Base-by-base conservation (phyloP, 2,329 filamentous ascomycete species). In the Fonsecaea nubica region DNA sequence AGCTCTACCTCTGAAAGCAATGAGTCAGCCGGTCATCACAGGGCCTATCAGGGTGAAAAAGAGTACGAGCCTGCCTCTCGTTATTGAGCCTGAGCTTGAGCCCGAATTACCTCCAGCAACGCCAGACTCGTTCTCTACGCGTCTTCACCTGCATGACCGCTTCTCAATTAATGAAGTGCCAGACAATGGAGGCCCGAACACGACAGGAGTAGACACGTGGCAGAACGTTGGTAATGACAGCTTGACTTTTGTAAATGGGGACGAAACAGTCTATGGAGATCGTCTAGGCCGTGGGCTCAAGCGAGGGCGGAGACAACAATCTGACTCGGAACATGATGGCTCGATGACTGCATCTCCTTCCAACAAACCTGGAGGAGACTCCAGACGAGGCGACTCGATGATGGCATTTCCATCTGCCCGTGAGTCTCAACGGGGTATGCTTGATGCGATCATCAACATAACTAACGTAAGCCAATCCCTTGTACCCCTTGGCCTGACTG, bases 61-160 rank as follows among this genome's bases (percentile, higher is more conserved):
- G 36, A 58, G 38, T 25, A 7, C 35, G 8, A 61, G 45, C 10
- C 25, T 55, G 10, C 50, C 60, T 6, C 25, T 40, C 6, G 33
- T 48, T 6, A 15, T 30, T 32, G 59, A 38, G 9, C 42, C 40
- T 30, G 30, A 18, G 25, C 9, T 38, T 30, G 63, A 63, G 35
- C 6, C 50, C n/a, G 42, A 63, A 7, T 6, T 57, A 3, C 57
- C 50, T 42, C 66, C 63, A 9, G 63, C 59, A 53, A 68, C 66
- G 35, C 63, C 66, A 38, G 54, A 54, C 8, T 68, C 66, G 18
- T 68, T 68, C 25, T 63, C 63, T n/a, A 62, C 63, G 18, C 66
- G 63, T 7, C 48, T 65, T 13, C 60, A 64, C 9, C 25, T 66
- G 25, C 21, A 66, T 32, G 35, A 53, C 21, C 40, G 36, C 13